Conservation (phyloP, 108 stramenopile genomes). For the Nitzschia putrida region DNA sequence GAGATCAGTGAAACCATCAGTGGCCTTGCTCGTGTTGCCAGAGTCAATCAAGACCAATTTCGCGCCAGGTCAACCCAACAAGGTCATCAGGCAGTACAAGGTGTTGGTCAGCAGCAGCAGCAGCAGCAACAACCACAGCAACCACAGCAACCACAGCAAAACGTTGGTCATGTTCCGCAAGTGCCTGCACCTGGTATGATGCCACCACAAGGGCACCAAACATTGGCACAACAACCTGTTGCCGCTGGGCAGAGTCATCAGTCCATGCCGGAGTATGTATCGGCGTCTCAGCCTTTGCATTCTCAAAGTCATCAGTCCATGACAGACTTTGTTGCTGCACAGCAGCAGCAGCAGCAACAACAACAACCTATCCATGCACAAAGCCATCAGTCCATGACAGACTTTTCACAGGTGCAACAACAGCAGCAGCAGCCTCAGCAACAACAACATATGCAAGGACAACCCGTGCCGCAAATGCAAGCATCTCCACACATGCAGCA, state of each 20-base stretch:
- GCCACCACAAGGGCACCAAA: neutral
- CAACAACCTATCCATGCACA: constrained; percentile 22
- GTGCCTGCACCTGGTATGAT: neutral
- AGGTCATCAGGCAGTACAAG: constrained; percentile 1
- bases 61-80: constrained; percentile 19
- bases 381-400: neutral
- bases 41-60: constrained; percentile 72
- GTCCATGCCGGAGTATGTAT: constrained; percentile 10
- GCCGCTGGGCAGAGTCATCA: constrained; percentile 8
- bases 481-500: neutral
- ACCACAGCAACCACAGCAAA: constrained; percentile 5
- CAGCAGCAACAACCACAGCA: neutral
- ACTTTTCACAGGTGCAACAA: constrained; percentile 2
- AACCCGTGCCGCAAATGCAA: no score
- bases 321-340: constrained; percentile 2
- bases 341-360: constrained; percentile 18
- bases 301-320: constrained; percentile 1
- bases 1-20: constrained; percentile 88
- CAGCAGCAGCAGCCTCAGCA: constrained; percentile 9
- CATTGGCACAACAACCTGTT: constrained; percentile 6
- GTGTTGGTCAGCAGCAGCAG: neutral
- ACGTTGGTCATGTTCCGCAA: constrained; percentile 12
- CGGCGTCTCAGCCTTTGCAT: no score
- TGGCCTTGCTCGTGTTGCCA: constrained; percentile 71
- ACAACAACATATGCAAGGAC: constrained; percentile 22